These are phyloP conservation scores for Tympanopsis confertula DNA, from an alignment of 2,329 filamentous ascomycete genomes.

Conservation along the genomic window DNA sequence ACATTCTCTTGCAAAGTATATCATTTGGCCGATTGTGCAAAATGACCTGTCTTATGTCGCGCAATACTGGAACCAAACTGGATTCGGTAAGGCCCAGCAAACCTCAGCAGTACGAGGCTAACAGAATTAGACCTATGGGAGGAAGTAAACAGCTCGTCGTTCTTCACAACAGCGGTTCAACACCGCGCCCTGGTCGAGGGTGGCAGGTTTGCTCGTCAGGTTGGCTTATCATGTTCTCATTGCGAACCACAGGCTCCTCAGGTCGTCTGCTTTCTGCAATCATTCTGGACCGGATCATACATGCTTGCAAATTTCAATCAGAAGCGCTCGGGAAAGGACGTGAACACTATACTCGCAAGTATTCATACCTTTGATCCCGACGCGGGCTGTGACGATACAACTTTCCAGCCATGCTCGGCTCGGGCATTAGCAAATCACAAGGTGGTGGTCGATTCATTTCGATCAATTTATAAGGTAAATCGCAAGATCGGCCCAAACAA, in stretches of 20 bases:
- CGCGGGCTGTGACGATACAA: slow-evolving; percentile 53
- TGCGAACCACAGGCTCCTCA: slow-evolving; percentile 58
- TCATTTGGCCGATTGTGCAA: slow-evolving; percentile 43
- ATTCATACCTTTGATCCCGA: slow-evolving; percentile 61
- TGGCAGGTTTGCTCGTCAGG: slow-evolving; percentile 46
- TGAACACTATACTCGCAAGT: slow-evolving; percentile 55
- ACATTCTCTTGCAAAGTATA: slow-evolving; percentile 32
- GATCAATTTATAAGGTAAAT: slow-evolving; percentile 59
- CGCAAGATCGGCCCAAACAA: slow-evolving; percentile 43
- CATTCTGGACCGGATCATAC: slow-evolving; percentile 58
- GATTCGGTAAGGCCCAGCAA: too few species aligned
- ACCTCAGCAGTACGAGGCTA: too few species aligned
- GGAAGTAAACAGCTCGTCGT: slow-evolving; percentile 64
- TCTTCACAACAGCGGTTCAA: slow-evolving; percentile 64
- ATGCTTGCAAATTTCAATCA: slow-evolving; percentile 41
- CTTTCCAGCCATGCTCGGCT: slow-evolving; percentile 69
- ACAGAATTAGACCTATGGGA: slow-evolving; percentile 72
- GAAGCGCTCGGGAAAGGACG: slow-evolving; percentile 55
- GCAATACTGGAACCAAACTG: slow-evolving; percentile 40
- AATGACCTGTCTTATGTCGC: slow-evolving; percentile 45
- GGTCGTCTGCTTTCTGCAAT: slow-evolving; percentile 62
- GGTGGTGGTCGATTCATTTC: slow-evolving; percentile 64
- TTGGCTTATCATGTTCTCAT: slow-evolving; percentile 46
- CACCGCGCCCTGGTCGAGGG: slow-evolving; percentile 63
- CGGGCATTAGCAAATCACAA: slow-evolving; percentile 66